Conservation (phyloP, 768 basidiomycete species). For the Ephemerocybe angulata region DNA sequence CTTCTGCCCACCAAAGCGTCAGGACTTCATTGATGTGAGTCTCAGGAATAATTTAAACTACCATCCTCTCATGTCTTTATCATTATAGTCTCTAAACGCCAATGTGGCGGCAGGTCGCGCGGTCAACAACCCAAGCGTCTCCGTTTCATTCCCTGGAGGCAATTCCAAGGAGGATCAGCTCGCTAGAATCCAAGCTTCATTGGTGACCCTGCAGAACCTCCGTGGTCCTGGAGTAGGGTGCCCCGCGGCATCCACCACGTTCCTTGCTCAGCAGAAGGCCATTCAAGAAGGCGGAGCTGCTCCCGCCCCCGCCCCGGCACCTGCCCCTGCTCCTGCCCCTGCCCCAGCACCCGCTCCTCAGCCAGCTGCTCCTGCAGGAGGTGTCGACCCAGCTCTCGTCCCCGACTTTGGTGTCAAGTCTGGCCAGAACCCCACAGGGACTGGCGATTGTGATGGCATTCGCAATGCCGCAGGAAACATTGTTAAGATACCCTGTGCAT, state of each 20-base stretch:
- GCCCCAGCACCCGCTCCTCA: neutral
- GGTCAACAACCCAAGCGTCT: constrained; percentile 60
- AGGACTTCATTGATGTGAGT: constrained; percentile 48
- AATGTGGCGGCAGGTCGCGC: constrained; percentile 62
- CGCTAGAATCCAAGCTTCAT: constrained; percentile 54
- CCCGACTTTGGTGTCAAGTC: constrained; percentile 54
- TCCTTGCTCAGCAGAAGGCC: constrained; percentile 40
- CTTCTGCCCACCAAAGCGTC: constrained; percentile 56
- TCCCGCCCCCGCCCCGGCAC: constrained; percentile 14
- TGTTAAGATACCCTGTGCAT: constrained; percentile 63
- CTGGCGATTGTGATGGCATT: constrained; percentile 69
- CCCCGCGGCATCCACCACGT: constrained; percentile 63
- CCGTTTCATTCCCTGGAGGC: constrained; percentile 61
- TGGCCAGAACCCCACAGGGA: constrained; percentile 62
- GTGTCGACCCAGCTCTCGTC: constrained; percentile 51
- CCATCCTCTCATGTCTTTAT: neutral
- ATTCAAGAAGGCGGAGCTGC: constrained; percentile 30
- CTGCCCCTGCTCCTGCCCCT: constrained; percentile 19
- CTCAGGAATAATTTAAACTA: neutral
- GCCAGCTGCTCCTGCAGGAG: constrained; percentile 20
- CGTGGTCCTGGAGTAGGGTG: constrained; percentile 65
- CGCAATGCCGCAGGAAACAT: constrained; percentile 49
- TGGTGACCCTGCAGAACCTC: constrained; percentile 73
- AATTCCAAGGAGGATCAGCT: constrained; percentile 47
- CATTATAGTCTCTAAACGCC: constrained; percentile 37